Evolutionary conservation across 768 basidiomycete genomes (phyloP).

Genomic region (Tylopilus rubrobrunneus): DNA sequence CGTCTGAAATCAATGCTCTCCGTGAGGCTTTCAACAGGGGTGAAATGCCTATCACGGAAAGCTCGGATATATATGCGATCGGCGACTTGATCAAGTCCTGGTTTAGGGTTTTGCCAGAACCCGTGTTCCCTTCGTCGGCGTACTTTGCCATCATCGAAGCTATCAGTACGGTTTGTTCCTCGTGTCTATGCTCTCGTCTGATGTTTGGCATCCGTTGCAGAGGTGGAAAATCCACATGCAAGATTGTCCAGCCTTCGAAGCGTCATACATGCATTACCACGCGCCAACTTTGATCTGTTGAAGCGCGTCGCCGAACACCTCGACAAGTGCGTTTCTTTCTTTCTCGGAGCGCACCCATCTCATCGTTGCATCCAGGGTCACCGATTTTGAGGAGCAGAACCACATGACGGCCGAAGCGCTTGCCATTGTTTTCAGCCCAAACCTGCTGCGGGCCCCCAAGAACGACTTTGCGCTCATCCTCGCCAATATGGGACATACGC

Average conservation of each 20-base stretch:
- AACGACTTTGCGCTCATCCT: conserved; percentile 76
- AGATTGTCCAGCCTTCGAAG: conserved; percentile 60
- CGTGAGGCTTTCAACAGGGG: conserved; percentile 77
- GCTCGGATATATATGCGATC: conserved; percentile 76
- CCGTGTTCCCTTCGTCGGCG: conserved; percentile 65
- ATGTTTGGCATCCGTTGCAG: conserved; percentile 33
- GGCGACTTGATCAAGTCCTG: conserved; percentile 83
- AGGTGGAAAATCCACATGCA: conserved; percentile 64
- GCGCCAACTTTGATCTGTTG: conserved; percentile 73
- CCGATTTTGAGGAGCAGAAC: conserved; percentile 82
- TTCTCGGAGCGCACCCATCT: background rate
- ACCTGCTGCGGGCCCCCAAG: conserved; percentile 70
- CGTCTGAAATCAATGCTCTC: conserved; percentile 61
- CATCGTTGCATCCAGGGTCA: conserved; percentile 49
- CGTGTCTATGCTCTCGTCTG: background rate
- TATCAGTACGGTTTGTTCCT: conserved; percentile 48
- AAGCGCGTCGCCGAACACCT: conserved; percentile 78
- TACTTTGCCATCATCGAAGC: conserved; percentile 70
- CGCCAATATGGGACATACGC: conserved; percentile 74
- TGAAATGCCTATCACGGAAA: conserved; percentile 53
- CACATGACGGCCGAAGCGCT: conserved; percentile 87
- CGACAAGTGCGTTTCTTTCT: conserved; percentile 49
- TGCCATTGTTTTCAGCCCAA: conserved; percentile 84
- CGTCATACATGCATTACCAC: conserved; percentile 67
- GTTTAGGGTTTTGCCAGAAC: conserved; percentile 80